These are phyloP conservation scores for Ilex paraguariensis DNA, from an alignment of 305 asterid genomes.

Conservation along the genomic window DNA sequence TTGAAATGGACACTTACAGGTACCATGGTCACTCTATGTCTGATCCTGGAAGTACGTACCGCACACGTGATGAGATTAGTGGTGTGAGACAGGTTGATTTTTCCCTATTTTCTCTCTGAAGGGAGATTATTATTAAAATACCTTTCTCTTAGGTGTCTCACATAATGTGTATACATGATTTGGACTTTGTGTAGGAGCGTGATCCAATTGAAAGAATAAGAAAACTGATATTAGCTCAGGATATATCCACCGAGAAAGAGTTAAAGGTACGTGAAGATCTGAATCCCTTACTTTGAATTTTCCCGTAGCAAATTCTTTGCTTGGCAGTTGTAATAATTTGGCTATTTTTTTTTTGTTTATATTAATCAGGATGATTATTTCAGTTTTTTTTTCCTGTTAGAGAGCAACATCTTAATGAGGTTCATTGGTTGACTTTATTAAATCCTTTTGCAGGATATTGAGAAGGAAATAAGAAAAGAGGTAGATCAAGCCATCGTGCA, in stretches of 20 bases:
- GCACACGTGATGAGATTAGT: conserved; percentile 92
- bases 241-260: conserved; percentile 81
- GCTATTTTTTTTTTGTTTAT: neutral
- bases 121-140: neutral
- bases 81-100: conserved; percentile 78
- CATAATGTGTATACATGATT: neutral
- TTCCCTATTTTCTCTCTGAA: conserved; percentile 2
- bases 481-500: conserved; percentile 91
- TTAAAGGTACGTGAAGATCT: conserved; percentile 50
- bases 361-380: neutral
- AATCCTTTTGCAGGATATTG: conserved; percentile 60
- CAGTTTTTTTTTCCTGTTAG: neutral
- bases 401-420: neutral
- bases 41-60: conserved; percentile 97
- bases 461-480: conserved; percentile 72
- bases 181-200: conserved; percentile 57
- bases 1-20: conserved; percentile 96
- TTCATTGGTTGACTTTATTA: neutral
- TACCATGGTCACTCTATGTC: conserved; percentile 99
- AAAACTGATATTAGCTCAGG: conserved; percentile 73
- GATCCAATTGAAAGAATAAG: conserved; percentile 92
- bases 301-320: neutral
- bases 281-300: conserved; percentile 11
- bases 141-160: neutral
- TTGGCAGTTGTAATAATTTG: neutral